These are phyloP conservation scores for Lippia alba DNA, from an alignment of 305 asterid species.

Conservation along the genomic window DNA sequence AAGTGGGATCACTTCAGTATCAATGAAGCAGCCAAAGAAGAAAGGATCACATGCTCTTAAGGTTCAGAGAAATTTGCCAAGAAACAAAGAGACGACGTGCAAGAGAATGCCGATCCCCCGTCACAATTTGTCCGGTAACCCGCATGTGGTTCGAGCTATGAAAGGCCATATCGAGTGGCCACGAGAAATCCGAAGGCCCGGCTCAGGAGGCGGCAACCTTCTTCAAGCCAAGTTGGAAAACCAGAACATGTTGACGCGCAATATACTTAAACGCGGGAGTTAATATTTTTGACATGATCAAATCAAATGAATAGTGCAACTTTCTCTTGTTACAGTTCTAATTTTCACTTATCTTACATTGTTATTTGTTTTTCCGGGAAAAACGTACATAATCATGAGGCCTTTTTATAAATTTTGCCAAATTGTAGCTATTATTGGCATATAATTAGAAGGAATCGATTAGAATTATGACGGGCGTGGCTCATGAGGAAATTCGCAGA, in stretches of 20 bases:
- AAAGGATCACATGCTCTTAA: slow-evolving; percentile 40
- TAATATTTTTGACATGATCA: neutral
- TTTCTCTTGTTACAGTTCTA: neutral
- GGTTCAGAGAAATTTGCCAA: slow-evolving; percentile 32
- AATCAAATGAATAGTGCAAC: slow-evolving; percentile 1
- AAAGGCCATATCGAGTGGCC: slow-evolving; percentile 70
- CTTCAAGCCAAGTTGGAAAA: slow-evolving; percentile 50
- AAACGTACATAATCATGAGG: neutral
- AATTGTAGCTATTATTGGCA: neutral
- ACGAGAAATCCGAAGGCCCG: slow-evolving; percentile 38
- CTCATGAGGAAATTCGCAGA: neutral
- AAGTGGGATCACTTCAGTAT: slow-evolving; percentile 26
- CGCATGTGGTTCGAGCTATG: slow-evolving; percentile 60
- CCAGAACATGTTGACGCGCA: slow-evolving; percentile 44
- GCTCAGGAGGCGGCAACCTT: slow-evolving; percentile 38
- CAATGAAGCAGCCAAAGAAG: slow-evolving; percentile 29
- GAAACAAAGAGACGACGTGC: slow-evolving; percentile 16
- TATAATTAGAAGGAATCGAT: neutral
- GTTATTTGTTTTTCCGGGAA: neutral
- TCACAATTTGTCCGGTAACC: slow-evolving; percentile 40
- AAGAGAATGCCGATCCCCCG: slow-evolving; percentile 25
- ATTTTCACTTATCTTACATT: neutral
- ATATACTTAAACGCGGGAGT: slow-evolving; percentile 46
- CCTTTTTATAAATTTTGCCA: too few species aligned
- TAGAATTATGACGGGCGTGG: slow-evolving; percentile 27